These are phyloP conservation scores for Phanerochaete carnosa DNA, from an alignment of 768 basidiomycete genomes.

Conservation along the genomic window DNA sequence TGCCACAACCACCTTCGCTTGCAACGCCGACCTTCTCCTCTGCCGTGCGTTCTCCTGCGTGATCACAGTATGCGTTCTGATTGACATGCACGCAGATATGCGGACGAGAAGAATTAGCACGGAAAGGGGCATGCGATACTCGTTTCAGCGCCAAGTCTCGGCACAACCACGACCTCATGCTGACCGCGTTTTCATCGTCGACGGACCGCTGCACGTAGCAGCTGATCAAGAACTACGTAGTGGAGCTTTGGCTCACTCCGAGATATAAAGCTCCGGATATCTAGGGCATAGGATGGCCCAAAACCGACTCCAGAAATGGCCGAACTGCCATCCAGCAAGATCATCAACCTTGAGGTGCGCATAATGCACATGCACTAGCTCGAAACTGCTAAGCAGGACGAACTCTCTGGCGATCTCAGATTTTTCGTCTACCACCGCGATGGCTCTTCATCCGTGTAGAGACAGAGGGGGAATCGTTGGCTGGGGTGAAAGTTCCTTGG, in stretches of 20 bases:
- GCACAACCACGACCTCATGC: background rate
- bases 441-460: conserved; percentile 76
- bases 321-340: conserved; percentile 2
- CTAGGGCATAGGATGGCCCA: background rate
- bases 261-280: background rate
- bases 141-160: background rate
- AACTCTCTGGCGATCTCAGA: conserved; percentile 25
- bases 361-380: no score
- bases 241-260: background rate
- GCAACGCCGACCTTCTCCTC: background rate
- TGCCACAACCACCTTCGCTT: background rate
- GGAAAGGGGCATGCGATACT: background rate
- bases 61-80: background rate
- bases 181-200: conserved; percentile 2
- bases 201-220: background rate
- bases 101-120: background rate
- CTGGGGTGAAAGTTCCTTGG: conserved; percentile 75
- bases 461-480: conserved; percentile 61
- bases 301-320: background rate
- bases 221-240: background rate
- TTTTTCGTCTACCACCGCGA: conserved; percentile 66
- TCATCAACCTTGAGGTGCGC: conserved; percentile 8
- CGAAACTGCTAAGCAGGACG: background rate
- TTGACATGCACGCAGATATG: background rate
- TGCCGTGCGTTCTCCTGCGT: background rate